Evolutionary conservation across 495 filamentous ascomycete genomes (phyloP).

Genomic region (Massariosphaeria phaeospora): DNA sequence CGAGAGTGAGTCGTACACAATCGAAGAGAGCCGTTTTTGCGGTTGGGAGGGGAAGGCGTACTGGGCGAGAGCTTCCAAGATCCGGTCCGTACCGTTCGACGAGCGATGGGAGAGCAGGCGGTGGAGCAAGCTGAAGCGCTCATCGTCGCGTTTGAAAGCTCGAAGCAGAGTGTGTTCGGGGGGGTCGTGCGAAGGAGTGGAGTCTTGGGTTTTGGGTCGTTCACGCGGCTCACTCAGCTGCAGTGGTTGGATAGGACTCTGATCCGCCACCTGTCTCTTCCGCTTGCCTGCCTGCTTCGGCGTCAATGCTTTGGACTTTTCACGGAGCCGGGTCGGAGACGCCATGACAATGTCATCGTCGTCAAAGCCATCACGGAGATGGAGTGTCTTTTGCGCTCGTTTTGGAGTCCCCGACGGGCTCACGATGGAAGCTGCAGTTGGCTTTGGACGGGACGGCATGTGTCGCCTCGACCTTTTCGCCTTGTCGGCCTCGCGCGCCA

Average conservation of each 20-base stretch:
- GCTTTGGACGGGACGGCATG: slow-evolving; percentile 30
- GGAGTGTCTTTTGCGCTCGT: slow-evolving; percentile 48
- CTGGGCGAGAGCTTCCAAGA: slow-evolving; percentile 83
- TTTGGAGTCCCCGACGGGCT: slow-evolving; percentile 53
- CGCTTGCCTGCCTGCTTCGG: slow-evolving; percentile 59
- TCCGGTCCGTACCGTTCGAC: slow-evolving; percentile 43
- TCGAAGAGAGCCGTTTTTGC: slow-evolving; percentile 50
- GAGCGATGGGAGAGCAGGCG: slow-evolving; percentile 55
- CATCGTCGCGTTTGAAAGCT: slow-evolving; percentile 37
- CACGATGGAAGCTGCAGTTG: slow-evolving; percentile 10
- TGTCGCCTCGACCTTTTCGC: slow-evolving; percentile 42
- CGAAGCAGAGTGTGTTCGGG: slow-evolving; percentile 35
- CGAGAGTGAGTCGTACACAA: slow-evolving; percentile 53
- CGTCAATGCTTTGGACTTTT: slow-evolving; percentile 50
- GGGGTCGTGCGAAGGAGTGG: neutral
- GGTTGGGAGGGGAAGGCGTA: slow-evolving; percentile 54
- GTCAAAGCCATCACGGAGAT: slow-evolving; percentile 66
- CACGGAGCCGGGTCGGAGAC: slow-evolving; percentile 53
- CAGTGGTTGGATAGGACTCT: slow-evolving; percentile 51
- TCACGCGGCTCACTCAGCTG: slow-evolving; percentile 47
- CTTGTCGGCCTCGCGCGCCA: slow-evolving; percentile 53
- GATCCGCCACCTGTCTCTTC: slow-evolving; percentile 53
- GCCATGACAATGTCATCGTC: slow-evolving; percentile 60
- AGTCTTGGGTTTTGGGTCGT: slow-evolving; percentile 2
- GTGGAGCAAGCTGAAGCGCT: slow-evolving; percentile 51